phyloP scores from a whole-genome alignment of 2,329 filamentous ascomycete genomes.

The Pseudogymnoascus pannorum region DNA sequence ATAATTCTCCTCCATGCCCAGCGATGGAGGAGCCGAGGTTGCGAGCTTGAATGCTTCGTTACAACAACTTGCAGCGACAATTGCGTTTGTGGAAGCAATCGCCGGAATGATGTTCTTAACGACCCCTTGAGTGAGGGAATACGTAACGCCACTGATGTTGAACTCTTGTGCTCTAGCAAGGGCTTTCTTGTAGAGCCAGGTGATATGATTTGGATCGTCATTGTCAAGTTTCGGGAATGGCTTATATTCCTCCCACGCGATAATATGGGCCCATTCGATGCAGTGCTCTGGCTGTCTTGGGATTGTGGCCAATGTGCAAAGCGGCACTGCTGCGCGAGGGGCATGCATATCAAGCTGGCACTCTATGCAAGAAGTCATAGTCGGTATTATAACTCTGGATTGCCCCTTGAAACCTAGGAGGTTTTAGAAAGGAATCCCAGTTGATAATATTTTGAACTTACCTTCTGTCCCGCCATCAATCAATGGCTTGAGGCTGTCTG shows the following conservation, averaged over 20 bases:
- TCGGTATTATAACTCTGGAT: conserved; percentile 83
- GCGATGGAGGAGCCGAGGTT: conserved; percentile 69
- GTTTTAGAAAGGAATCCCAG: conserved; percentile 7
- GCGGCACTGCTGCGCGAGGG: conserved; percentile 89
- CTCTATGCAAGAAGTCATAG: conserved; percentile 92
- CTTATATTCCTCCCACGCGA: conserved; percentile 86
- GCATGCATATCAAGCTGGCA: conserved; percentile 98
- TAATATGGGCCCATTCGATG: conserved; percentile 97
- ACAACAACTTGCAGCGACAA: conserved; percentile 90
- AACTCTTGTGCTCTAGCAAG: conserved; percentile 77
- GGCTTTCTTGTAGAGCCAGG: conserved; percentile 90
- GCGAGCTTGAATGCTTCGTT: conserved; percentile 96
- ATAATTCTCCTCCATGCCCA: conserved; percentile 79
- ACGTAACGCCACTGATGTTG: conserved; percentile 86
- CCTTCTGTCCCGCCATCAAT: conserved; percentile 96
- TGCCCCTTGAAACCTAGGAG: conserved; percentile 84
- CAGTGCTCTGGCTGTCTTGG: conserved; percentile 96
- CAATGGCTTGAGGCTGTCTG: conserved; percentile 83
- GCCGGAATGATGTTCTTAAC: conserved; percentile 99
- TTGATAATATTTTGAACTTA: conserved; percentile 23
- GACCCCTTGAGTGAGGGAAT: conserved; percentile 91
- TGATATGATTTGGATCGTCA: conserved; percentile 93
- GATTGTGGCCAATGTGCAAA: conserved; percentile 94
- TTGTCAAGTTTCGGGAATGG: conserved; percentile 83
- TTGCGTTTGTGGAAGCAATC: conserved; percentile 95